Base-by-base conservation (phyloP, 1,284 basidiomycete genomes). In the Heterobasidion parviporum region DNA sequence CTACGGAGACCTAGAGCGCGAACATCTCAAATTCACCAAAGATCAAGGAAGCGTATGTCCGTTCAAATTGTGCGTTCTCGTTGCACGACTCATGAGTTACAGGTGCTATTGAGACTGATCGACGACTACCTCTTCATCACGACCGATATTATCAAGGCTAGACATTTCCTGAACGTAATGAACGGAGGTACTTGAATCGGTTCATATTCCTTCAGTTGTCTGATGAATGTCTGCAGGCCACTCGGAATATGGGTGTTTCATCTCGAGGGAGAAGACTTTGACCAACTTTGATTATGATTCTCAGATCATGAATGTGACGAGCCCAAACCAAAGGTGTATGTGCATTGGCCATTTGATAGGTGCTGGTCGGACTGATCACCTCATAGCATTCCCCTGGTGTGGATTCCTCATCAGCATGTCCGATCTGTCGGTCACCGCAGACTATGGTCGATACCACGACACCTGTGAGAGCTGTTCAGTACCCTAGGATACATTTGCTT, bases 41-140 rank as follows among this genome's bases (percentile, higher is more conserved):
- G 80, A 86, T 52, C 68, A 73, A 0, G 70, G 80, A 43, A 87
- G 84, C 54, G 92, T 94, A 66, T 52, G 85, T 66, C 8, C n/a
- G n/a, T 44, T 14, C 9, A 8, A 26, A 26, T 44, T 16, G 6
- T 15, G 26, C 20, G 26, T 15, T 16, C 9, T 47, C 47, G 8
- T 32, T 15, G 18, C 16, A 9, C 26, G 5, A 16, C 15, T 20
- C 26, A 49, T 36, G 3, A 49, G 51, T 47, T 54, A n/a, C 61
- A 96, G 92, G 66, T 87, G 2, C 72, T 98, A 2, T 72, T 98
- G 53, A 80, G 97, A 53, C 80, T 95, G 59, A 87, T 96, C 26
- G 97, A 99, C 65, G 97, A 99, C 68, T 99, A 98, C 65, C 73
- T 99, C 26, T 88, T 91, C 62, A 76, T 99, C 54, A 93, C 94